Percentiles rank a stretch among this genome's conserved stretches.
These are phyloP conservation scores for Termitomyces sp. DNA, from an alignment of 768 basidiomycete genomes.

Conservation along the genomic window DNA sequence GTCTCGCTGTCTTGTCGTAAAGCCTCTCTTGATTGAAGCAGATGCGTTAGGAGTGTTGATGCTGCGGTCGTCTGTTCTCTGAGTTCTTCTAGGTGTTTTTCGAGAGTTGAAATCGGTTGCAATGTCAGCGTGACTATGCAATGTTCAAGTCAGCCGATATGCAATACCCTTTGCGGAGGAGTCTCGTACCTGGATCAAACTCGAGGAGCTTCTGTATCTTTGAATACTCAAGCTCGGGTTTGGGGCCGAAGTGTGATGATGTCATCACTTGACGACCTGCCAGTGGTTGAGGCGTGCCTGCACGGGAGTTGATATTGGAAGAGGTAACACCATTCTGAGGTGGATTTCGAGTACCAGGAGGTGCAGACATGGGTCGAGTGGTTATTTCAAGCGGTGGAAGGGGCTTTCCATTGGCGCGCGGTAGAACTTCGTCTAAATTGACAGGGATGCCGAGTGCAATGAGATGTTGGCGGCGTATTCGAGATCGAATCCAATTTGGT, in stretches of 20 bases:
- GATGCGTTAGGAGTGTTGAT: constrained; percentile 71
- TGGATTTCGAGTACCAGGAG: constrained; percentile 55
- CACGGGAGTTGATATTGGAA: constrained; percentile 42
- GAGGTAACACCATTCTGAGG: constrained; percentile 23
- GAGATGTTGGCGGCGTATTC: constrained; percentile 85
- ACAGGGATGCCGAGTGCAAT: constrained; percentile 92
- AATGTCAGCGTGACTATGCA: constrained; percentile 64
- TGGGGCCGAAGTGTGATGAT: constrained; percentile 59
- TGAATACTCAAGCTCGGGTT: constrained; percentile 65
- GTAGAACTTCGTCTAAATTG: constrained; percentile 89
- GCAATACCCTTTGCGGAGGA: not conserved
- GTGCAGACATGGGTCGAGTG: constrained; percentile 78
- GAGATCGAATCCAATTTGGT: constrained; percentile 93
- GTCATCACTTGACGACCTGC: constrained; percentile 25
- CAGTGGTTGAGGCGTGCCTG: constrained; percentile 41
- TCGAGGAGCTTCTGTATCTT: constrained; percentile 65
- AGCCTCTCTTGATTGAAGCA: constrained; percentile 76
- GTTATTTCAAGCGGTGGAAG: constrained; percentile 80
- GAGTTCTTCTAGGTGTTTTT: constrained; percentile 63
- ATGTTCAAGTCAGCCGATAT: not conserved
- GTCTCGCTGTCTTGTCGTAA: constrained; percentile 85
- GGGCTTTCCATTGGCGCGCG: constrained; percentile 55
- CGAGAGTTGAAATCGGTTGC: constrained; percentile 62
- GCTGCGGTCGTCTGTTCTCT: constrained; percentile 69
- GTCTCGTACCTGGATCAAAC: constrained; percentile 58